Base-by-base conservation (phyloP, 1,284 basidiomycete species). In the Microbotryum saponariae region DNA sequence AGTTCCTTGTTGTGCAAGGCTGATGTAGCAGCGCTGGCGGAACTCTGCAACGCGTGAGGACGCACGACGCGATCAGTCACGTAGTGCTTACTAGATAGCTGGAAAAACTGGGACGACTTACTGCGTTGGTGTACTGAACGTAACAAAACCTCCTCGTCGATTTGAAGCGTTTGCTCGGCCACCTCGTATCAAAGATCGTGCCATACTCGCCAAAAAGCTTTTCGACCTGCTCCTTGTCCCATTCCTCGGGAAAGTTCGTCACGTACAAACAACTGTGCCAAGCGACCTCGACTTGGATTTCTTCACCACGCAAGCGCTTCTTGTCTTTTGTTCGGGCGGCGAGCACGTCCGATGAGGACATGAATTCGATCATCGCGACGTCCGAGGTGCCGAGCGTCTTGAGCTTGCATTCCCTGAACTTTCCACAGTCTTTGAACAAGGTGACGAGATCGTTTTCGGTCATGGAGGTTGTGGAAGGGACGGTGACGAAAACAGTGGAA, bases 151-250 rank as follows among this genome's bases (percentile, higher is more conserved):
- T 82, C 29, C 96, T 80, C 1, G 87, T 87, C 58, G 80, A 83
- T 74, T 91, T 92, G 79, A 91, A 94, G 73, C 94, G 93, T 74
- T 93, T 93, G 77, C 91, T 96, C 7, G 96, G 96, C 96, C 94
- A 98, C 21, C 96, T 87, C 16, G 93, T 88, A 67, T 96, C 91
- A 63, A 98, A 89, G 56, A 99, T 83, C 6, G 81, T 82, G 1
- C 96, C 96, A 76, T 88, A 93, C 86, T 92, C 67, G 1, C 56
- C 6, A 73, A 98, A 97, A 8, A 93, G 74, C 49, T 82, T 77
- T 42, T 91, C 81, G 54, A 98, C 82, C 27, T 77, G 82, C 1
- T 78, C 78, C 74, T 97, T 92, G 70, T 94, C 89, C n/a, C 82
- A 82, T 18, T 81, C 81, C 72, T 90, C 88, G 0, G 91, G 86